Evolutionary conservation across 2,329 filamentous ascomycete species (phyloP).

Genomic region (Metarhizium sp.): DNA sequence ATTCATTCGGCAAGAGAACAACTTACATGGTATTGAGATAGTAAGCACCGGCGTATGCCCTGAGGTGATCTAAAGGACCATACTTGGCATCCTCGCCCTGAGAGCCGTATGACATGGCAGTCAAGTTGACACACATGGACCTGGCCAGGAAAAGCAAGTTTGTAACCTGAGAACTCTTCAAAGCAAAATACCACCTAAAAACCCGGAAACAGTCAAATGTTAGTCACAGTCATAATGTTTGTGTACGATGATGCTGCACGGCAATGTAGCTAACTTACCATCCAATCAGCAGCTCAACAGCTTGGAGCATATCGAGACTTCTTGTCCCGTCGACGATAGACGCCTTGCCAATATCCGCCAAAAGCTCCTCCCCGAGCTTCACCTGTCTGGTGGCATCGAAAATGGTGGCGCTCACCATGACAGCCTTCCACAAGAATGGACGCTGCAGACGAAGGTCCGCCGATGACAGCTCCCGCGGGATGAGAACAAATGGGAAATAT

Average conservation of each 20-base stretch:
- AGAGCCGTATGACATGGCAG: slow-evolving; percentile 17
- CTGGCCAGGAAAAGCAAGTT: slow-evolving; percentile 39
- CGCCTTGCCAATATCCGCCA: slow-evolving; percentile 32
- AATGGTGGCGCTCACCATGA: slow-evolving; percentile 35
- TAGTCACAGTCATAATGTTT: neutral
- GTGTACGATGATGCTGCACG: neutral
- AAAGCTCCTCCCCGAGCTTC: slow-evolving; percentile 31
- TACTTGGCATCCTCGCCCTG: slow-evolving; percentile 18
- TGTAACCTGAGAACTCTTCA: slow-evolving; percentile 39
- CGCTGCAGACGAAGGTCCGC: slow-evolving; percentile 25
- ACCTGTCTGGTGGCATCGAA: slow-evolving; percentile 34
- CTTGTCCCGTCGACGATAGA: slow-evolving; percentile 31
- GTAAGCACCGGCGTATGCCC: slow-evolving; percentile 39
- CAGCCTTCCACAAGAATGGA: slow-evolving; percentile 39
- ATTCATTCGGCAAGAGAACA: neutral
- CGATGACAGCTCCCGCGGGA: slow-evolving; percentile 27
- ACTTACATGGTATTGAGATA: slow-evolving; percentile 40
- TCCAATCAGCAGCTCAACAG: slow-evolving; percentile 32
- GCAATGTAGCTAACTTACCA: slow-evolving; percentile 26
- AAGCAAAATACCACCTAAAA: slow-evolving; percentile 34
- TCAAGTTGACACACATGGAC: slow-evolving; percentile 34
- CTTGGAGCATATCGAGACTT: slow-evolving; percentile 38
- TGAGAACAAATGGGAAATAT: slow-evolving; percentile 36
- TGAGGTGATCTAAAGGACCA: slow-evolving; percentile 31
- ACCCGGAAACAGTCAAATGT: neutral